phyloP scores from a whole-genome alignment of 257 asterid species.

The Forsythia suspensa region DNA sequence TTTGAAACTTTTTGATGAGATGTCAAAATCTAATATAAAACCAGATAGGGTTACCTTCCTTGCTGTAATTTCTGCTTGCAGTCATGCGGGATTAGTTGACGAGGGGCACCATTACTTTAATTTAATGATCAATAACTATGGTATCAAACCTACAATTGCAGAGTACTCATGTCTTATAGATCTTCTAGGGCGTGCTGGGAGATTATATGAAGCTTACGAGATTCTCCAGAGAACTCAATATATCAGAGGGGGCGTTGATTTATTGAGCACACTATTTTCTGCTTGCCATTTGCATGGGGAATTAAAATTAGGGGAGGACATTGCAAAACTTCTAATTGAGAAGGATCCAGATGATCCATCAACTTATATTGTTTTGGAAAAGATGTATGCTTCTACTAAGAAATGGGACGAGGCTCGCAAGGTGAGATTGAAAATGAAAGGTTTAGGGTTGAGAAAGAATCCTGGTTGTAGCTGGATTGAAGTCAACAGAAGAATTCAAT shows the following conservation, averaged over 20 bases:
- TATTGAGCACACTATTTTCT: conserved; percentile 34
- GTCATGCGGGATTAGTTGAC: conserved; percentile 40
- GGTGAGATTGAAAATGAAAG: conserved; percentile 37
- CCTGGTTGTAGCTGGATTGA: conserved; percentile 49
- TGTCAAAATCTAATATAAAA: conserved; percentile 29
- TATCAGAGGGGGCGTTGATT: conserved; percentile 23
- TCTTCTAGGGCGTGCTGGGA: conserved; percentile 45
- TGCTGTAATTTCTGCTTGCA: conserved; percentile 40
- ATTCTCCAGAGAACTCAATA: conserved; percentile 27
- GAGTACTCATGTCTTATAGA: conserved; percentile 40
- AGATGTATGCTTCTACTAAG: conserved; percentile 29
- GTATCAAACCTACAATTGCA: conserved; percentile 28
- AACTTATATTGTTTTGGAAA: conserved; percentile 31
- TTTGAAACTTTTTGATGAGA: conserved; percentile 25
- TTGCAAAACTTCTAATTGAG: conserved; percentile 26
- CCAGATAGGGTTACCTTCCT: conserved; percentile 41
- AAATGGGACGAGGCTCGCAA: conserved; percentile 30
- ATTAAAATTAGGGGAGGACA: conserved; percentile 28
- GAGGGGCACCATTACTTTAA: conserved; percentile 31
- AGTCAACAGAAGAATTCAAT: conserved; percentile 25
- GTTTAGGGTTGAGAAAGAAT: conserved; percentile 32
- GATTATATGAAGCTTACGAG: conserved; percentile 32
- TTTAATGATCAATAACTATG: conserved; percentile 29
- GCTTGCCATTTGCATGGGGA: conserved; percentile 37
- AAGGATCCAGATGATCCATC: conserved; percentile 30